Evolutionary conservation across 2,329 filamentous ascomycete species (phyloP).

Genomic region (Bertia moriformis): DNA sequence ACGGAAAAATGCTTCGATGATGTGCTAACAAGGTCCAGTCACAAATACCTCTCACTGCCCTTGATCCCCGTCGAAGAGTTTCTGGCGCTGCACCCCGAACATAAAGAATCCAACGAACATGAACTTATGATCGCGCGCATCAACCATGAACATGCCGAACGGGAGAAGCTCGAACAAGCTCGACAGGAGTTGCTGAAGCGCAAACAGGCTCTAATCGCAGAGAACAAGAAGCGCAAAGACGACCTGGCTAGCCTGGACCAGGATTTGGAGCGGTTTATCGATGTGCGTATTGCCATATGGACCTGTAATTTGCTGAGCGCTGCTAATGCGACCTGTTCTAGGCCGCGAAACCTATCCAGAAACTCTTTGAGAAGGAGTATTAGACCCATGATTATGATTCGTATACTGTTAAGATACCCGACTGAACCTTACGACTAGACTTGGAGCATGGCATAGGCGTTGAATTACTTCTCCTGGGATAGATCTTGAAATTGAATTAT

Average conservation of each 20-base stretch:
- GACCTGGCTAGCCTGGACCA: conserved; percentile 49
- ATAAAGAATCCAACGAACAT: conserved; percentile 32
- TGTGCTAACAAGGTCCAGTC: conserved; percentile 16
- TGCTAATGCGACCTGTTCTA: conserved; percentile 7
- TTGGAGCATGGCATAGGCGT: too few species aligned
- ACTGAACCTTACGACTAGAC: too few species aligned
- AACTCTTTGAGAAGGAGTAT: conserved; percentile 35
- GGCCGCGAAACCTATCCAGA: conserved; percentile 43
- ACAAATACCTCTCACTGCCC: conserved; percentile 46
- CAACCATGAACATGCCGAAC: conserved; percentile 47
- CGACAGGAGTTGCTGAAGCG: conserved; percentile 29
- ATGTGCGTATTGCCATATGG: conserved; percentile 21
- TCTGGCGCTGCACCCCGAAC: conserved; percentile 38
- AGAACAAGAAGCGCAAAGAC: conserved; percentile 54
- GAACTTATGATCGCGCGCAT: conserved; percentile 51
- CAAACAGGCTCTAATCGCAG: conserved; percentile 49
- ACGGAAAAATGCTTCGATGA: not conserved
- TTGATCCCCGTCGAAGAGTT: conserved; percentile 44
- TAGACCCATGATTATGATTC: too few species aligned
- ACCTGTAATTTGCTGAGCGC: not conserved
- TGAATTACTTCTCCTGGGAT: too few species aligned
- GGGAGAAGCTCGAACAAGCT: conserved; percentile 42
- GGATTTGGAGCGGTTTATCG: conserved; percentile 50
- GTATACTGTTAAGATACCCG: too few species aligned
- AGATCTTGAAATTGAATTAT: too few species aligned